Conservation (phyloP, 225 moss, liverwort and hornwort species). For the Marchantia polymorpha region DNA sequence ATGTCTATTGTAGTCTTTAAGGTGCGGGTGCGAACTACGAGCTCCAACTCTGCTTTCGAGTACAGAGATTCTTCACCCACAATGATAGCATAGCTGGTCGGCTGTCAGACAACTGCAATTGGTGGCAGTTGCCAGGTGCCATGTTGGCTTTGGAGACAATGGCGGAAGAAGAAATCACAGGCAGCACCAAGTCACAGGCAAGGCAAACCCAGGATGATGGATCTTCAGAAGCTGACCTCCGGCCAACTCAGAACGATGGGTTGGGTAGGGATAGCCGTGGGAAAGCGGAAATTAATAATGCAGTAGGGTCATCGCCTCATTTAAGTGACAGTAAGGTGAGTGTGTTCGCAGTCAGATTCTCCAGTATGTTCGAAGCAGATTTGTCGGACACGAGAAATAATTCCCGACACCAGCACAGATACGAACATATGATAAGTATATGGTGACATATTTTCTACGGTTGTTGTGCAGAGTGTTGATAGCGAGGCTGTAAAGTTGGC, state of each 20-base stretch:
- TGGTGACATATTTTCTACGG: background rate
- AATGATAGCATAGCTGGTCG: background rate
- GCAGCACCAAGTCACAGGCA: background rate
- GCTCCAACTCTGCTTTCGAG: background rate
- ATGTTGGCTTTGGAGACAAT: background rate
- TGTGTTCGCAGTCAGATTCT: background rate
- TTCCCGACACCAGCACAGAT: background rate
- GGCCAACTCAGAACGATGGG: background rate
- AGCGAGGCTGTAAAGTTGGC: slow-evolving; percentile 20
- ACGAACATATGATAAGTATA: background rate
- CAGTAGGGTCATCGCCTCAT: slow-evolving; percentile 16
- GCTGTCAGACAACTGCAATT: background rate
- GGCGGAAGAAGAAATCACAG: slow-evolving; percentile 13
- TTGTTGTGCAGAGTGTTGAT: slow-evolving; percentile 14
- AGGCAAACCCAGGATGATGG: background rate
- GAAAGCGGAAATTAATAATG: slow-evolving; percentile 3
- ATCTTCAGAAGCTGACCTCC: background rate
- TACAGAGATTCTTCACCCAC: background rate
- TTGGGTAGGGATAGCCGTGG: slow-evolving; percentile 6
- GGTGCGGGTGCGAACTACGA: background rate
- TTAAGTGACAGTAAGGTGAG: slow-evolving; percentile 24
- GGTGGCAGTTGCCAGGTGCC: background rate
- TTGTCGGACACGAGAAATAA: background rate
- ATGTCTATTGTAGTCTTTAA: background rate
- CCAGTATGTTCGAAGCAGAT: no score